Evolutionary conservation across 495 filamentous ascomycete genomes (phyloP), one percentile per base, ranked within the genome.

Genomic region (Hypoxylon rickii): DNA sequence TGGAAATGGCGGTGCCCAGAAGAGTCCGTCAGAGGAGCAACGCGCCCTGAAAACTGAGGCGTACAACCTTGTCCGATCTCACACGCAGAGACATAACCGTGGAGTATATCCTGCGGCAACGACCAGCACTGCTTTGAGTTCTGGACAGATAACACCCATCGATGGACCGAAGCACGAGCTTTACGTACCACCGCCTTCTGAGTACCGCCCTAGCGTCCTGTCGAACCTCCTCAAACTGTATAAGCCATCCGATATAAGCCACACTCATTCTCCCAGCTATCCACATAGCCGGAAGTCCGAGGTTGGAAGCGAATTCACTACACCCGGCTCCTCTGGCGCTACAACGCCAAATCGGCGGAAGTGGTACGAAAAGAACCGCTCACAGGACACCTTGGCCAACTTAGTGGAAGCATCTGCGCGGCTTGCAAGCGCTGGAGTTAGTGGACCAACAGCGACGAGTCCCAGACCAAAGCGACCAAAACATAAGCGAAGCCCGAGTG

Each of bases 201-300:
- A 87, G 41, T 94, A 89, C 66, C 87, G 85, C 37, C 84, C 85
- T 31, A 90, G 92, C 21, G 81, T 95, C 37, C 75, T 97, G 6
- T 84, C 86, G 3, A 88, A 84, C 6, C 73, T 97, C 2, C 73
- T 96, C 46, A 95, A 89, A 68, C 78, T 96, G 8, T 87, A 92
- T 61, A 80, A 76, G 61, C 58, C 65, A 32, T 37, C 52, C 32
- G 42, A 76, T 42, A 56, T 32, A 15, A 45, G 42, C n/a, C n/a
- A n/a, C n/a, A n/a, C n/a, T 12, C 49, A 51, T 16, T 64, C 63
- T 31, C 53, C 55, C 21, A 66, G 48, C 29, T 68, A 69, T 43
- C 56, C 56, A 19, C 59, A 56, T 7, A 61, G 63, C 29, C 55
- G 46, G 39, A 63, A 58, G 36, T 54, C 42, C 26, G 68, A 61